These are phyloP conservation scores for Scheffersomyces titani DNA, from an alignment of 1,139 yeast species.

Conservation along the genomic window DNA sequence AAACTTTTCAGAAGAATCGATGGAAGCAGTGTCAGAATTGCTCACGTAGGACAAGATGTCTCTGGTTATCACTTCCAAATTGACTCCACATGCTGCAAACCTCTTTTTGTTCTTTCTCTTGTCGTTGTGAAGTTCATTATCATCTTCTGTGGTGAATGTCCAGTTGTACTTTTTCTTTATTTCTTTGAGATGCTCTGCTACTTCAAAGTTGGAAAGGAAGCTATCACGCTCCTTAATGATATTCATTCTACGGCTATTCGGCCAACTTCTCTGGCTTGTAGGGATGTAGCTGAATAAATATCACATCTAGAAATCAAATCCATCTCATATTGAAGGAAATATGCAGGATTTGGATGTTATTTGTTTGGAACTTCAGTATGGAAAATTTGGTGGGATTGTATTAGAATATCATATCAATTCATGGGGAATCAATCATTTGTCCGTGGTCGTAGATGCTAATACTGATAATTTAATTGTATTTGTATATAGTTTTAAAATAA, in stretches of 20 bases:
- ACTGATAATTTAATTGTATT: too few relatives aligned
- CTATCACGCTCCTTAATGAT: conserved; percentile 54
- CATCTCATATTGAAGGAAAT: too few relatives aligned
- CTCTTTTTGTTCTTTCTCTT: conserved; percentile 38
- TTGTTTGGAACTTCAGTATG: too few relatives aligned
- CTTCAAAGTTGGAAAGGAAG: conserved; percentile 74
- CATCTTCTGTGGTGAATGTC: conserved; percentile 43
- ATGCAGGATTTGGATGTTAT: too few relatives aligned
- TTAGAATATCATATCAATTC: too few relatives aligned
- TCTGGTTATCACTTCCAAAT: conserved; percentile 67
- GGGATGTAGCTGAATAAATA: too few relatives aligned
- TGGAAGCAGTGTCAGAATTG: conserved; percentile 43
- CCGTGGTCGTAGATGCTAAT: too few relatives aligned
- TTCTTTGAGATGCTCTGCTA: conserved; percentile 56
- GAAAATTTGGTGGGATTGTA: too few relatives aligned
- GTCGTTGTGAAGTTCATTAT: conserved; percentile 22
- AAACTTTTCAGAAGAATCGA: conserved; percentile 51
- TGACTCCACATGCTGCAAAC: conserved; percentile 45
- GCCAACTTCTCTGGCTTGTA: too few relatives aligned
- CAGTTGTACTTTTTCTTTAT: conserved; percentile 51
- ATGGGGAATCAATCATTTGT: too few relatives aligned
- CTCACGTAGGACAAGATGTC: conserved; percentile 57
- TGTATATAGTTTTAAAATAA: too few relatives aligned
- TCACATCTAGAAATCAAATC: too few relatives aligned
- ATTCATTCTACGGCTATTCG: conserved; percentile 27